Evolutionary conservation across 2,329 filamentous ascomycete species (phyloP), one percentile per base, ranked within the genome.

Genomic region (Amylocarpus encephaloides): DNA sequence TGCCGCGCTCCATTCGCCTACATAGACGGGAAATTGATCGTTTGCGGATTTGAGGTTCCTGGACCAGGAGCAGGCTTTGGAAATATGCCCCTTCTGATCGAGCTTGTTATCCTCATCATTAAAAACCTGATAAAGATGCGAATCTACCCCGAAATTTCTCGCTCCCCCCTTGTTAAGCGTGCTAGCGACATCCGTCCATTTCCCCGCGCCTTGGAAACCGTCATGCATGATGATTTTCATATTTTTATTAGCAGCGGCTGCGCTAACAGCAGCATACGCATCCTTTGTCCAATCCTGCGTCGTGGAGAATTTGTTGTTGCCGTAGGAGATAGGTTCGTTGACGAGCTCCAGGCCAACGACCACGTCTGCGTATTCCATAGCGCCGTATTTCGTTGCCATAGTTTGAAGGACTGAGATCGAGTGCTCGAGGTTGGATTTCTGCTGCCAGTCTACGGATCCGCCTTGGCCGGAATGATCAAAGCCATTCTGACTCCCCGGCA

Each of bases 381-480:
- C 51, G 11, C 68, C 69, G 54, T 73, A 73, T 53, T 70, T 71
- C 6, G 53, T 46, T 5, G 69, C 67, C 47, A 73, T 71, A 9
- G 55, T 65, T 51, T 65, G 51, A 36, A 72, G 64, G 10, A 71
- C 64, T 7, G 54, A 53, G 39, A 67, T 69, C 40, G 66, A 69
- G 2, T 53, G 58, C 2, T 61, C 47, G 15, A 70, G 56, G 53
- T 70, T 70, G 13, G 56, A 39, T 6, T 39, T 39, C 59, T 63
- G 46, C 70, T 71, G 48, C 72, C 73, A 78, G 50, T 69, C 68
- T 19, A 53, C 69, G 44, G 52, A 56, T 47, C 67, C 70, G 57
- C 68, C 67, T 50, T 75, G 71, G 1, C 80, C 80, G 15, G 73
- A 78, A 62, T 82, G 81, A 63, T 82, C 79, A 59, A 75, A 81